These are phyloP conservation scores for Coccomyxa sp. DNA, from an alignment of 139 green algal species.

Conservation along the genomic window DNA sequence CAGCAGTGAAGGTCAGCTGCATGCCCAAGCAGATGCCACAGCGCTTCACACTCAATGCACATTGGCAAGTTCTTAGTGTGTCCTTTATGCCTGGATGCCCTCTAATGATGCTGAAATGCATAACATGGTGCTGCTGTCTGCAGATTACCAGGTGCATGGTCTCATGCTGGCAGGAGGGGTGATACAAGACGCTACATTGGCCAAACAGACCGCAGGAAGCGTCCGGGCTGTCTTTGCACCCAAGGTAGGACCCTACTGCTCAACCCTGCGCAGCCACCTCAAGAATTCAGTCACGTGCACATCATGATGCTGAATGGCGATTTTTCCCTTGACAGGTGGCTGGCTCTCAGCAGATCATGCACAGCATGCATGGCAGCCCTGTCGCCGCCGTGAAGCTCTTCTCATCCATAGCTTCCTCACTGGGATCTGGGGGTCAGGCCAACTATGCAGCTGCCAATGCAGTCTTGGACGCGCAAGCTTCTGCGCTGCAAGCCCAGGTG, in stretches of 20 bases:
- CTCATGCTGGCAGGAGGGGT: constrained; percentile 61
- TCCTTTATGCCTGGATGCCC: too few relatives aligned
- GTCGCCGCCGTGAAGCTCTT: constrained; percentile 46
- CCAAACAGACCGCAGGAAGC: constrained; percentile 36
- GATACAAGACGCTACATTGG: constrained; percentile 61
- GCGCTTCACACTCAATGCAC: too few relatives aligned
- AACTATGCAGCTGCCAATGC: constrained; percentile 79
- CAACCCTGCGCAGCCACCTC: too few relatives aligned
- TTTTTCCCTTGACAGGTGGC: too few relatives aligned
- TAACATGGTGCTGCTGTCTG: too few relatives aligned
- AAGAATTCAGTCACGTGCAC: too few relatives aligned
- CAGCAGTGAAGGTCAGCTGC: too few relatives aligned
- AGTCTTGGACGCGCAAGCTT: constrained; percentile 47
- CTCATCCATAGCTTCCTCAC: constrained; percentile 70
- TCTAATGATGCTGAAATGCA: too few relatives aligned
- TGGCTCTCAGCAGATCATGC: constrained; percentile 29
- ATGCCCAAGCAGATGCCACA: too few relatives aligned
- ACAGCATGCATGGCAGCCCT: constrained; percentile 13
- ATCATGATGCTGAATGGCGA: too few relatives aligned
- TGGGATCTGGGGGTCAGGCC: constrained; percentile 75
- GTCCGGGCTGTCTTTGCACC: constrained; percentile 43
- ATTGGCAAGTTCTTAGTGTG: too few relatives aligned
- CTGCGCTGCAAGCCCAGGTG: constrained; percentile 15
- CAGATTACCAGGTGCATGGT: constrained; percentile 11
- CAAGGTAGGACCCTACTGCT: too few relatives aligned